Base-by-base conservation (phyloP, 108 stramenopile genomes). In the Nitzschia sp. region DNA sequence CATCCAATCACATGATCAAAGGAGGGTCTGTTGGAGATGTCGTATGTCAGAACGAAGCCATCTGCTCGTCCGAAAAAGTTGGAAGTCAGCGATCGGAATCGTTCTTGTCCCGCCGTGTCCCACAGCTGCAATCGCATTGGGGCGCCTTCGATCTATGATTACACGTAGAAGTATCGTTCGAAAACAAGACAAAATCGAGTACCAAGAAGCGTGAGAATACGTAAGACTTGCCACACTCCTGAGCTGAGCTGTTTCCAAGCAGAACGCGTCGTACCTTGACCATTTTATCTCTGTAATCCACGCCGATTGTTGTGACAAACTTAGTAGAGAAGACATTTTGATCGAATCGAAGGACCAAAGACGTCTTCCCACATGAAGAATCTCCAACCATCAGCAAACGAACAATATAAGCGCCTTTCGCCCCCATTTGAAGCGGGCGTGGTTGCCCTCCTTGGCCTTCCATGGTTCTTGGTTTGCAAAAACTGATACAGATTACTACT, bases 71-170 rank as follows among this genome's bases (percentile, higher is more conserved):
- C 94, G 75, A 96, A 97, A 81, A 96, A 97, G 64, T 94, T 95
- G 30, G 94, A 89, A 29, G 97, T 97, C 35, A 97, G 75, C 41
- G 85, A 85, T 17, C 94, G 91, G 78, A 96, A 97, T 53, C 97
- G 71, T 75, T 97, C 97, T 78, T 97, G 96, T 35, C 96, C 96
- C 9, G 96, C 96, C 8, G 96, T 97, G 77, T 97, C 96, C 96
- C 96, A 97, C 30, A 95, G 78, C 75, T 95, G 92, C 16, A 95
- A 77, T 19, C 92, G 73, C 90, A 94, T 91, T 29, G 88, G 89
- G 22, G 84, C 90, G 21, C 85, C 87, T 78, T 94, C 90, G 65
- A 94, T 89, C 88, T 92, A 48, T n/a, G n/a, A n/a, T n/a, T n/a
- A n/a, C n/a, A n/a, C n/a, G n/a, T n/a, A n/a, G 61, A 26, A 30